A percentile compares a stretch with the other conserved stretches of the same genome.
Evolutionary conservation across 768 basidiomycete species (phyloP).

Genomic region (Tulasnella sp.): DNA sequence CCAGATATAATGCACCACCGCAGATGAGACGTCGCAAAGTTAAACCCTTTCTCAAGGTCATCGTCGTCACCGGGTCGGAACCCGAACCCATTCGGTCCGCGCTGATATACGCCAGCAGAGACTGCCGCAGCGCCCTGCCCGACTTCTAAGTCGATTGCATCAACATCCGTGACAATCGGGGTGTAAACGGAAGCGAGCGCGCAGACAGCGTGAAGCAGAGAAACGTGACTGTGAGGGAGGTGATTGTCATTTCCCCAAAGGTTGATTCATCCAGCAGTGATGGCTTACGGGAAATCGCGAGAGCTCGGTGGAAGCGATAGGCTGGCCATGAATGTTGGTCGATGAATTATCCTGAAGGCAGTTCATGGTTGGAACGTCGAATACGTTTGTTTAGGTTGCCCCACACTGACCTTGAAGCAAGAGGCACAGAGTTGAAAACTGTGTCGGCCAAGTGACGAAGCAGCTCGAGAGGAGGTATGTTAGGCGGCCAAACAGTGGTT

Average conservation of each 20-base stretch:
- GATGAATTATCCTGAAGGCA: neutral
- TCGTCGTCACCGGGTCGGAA: too few species aligned
- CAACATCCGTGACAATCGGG: neutral
- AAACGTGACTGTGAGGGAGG: neutral
- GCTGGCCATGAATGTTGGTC: conserved; percentile 14
- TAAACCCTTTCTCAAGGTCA: too few species aligned
- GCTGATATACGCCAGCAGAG: neutral
- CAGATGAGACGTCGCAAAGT: too few species aligned
- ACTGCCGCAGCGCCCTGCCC: neutral
- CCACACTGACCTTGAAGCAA: neutral
- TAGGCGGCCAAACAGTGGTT: neutral
- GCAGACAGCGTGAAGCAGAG: conserved; percentile 18
- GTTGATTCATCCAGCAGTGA: too few species aligned
- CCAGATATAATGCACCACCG: too few species aligned
- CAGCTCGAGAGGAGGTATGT: conserved; percentile 5
- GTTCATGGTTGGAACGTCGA: too few species aligned
- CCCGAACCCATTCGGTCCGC: too few species aligned
- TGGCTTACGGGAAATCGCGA: conserved; percentile 6
- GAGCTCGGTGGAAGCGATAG: conserved; percentile 6
- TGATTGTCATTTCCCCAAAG: too few species aligned
- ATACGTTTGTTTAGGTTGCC: too few species aligned
- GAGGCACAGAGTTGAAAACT: conserved; percentile 13
- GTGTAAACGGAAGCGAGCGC: conserved; percentile 17
- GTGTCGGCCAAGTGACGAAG: conserved; percentile 13
- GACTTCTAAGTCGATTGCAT: conserved; percentile 24